These are phyloP conservation scores for Fragaria ananassa DNA, from an alignment of 306 rosid species.

Conservation along the genomic window DNA sequence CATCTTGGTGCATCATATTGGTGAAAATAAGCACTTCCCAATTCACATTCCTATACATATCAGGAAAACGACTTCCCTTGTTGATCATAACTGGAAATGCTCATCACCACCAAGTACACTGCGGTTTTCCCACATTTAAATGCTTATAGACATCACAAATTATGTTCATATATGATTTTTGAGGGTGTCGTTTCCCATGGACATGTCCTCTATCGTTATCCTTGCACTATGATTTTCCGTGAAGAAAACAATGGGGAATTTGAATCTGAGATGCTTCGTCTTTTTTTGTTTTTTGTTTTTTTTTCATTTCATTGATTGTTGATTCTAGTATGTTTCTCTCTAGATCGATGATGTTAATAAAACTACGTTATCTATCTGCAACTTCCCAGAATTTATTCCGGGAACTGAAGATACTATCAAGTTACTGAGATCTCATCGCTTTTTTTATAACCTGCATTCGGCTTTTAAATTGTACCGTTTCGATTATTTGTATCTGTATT, in stretches of 20 bases:
- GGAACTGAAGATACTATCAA: conserved; percentile 30
- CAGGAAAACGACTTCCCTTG: too few species aligned
- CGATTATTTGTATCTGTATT: too few species aligned
- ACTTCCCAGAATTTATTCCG: not conserved
- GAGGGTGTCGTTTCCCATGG: too few species aligned
- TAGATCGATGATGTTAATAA: conserved; percentile 44
- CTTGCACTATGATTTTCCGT: conserved; percentile 73
- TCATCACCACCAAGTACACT: too few species aligned
- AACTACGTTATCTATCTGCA: conserved; percentile 62
- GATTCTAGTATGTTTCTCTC: not conserved
- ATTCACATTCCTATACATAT: too few species aligned
- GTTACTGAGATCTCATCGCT: conserved; percentile 26
- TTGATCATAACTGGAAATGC: too few species aligned
- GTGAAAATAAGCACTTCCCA: too few species aligned
- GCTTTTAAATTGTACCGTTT: too few species aligned
- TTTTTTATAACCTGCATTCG: not conserved
- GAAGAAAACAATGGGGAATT: conserved; percentile 61
- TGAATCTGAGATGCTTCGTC: conserved; percentile 54
- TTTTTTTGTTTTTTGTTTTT: not conserved
- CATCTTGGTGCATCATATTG: too few species aligned
- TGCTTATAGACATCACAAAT: too few species aligned
- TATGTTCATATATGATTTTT: too few species aligned
- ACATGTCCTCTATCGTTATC: conserved; percentile 25
- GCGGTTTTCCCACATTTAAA: too few species aligned
- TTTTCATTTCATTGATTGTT: not conserved